A percentile compares a stretch with the other conserved stretches of the same genome.
Evolutionary conservation across 345 rosid genomes (phyloP).

Genomic region (Zanthoxylum bungeanum): DNA sequence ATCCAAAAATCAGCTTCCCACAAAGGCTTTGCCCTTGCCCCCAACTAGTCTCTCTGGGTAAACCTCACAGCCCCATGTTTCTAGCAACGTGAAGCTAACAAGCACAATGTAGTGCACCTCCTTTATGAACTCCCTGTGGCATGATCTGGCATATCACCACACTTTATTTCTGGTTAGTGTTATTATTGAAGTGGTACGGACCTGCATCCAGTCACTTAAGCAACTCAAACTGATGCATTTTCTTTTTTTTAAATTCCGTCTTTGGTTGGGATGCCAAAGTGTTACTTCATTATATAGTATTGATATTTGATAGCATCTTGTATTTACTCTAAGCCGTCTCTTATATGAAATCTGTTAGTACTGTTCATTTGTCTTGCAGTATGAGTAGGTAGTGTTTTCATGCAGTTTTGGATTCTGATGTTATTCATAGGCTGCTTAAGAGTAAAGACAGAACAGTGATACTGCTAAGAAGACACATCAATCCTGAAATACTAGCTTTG

Average conservation of each 20-base stretch:
- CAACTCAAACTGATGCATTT: slow-evolving; percentile 2
- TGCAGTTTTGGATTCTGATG: background rate
- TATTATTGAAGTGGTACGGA: slow-evolving; percentile 7
- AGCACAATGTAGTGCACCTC: slow-evolving; percentile 2
- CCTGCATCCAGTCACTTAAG: background rate
- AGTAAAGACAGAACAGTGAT: background rate
- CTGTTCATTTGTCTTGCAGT: background rate
- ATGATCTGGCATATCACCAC: background rate
- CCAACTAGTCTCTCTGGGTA: slow-evolving; percentile 19
- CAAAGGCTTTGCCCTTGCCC: slow-evolving; percentile 48
- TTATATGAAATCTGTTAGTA: background rate
- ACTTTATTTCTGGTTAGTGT: background rate
- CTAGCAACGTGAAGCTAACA: slow-evolving; percentile 13
- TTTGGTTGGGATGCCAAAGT: background rate
- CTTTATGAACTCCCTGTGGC: slow-evolving; percentile 4
- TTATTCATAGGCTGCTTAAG: slow-evolving; percentile 1
- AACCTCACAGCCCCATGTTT: slow-evolving; percentile 15
- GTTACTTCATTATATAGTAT: background rate
- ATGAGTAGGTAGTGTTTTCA: background rate
- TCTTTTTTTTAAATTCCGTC: background rate
- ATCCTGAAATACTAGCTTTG: background rate
- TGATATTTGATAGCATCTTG: background rate
- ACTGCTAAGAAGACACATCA: background rate
- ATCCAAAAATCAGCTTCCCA: slow-evolving; percentile 25
- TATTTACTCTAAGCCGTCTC: background rate